A percentile compares a stretch with the other conserved stretches of the same genome.
Conservation (phyloP, 2,329 filamentous ascomycete genomes). For the Magnaporthiopsis incrustans region DNA sequence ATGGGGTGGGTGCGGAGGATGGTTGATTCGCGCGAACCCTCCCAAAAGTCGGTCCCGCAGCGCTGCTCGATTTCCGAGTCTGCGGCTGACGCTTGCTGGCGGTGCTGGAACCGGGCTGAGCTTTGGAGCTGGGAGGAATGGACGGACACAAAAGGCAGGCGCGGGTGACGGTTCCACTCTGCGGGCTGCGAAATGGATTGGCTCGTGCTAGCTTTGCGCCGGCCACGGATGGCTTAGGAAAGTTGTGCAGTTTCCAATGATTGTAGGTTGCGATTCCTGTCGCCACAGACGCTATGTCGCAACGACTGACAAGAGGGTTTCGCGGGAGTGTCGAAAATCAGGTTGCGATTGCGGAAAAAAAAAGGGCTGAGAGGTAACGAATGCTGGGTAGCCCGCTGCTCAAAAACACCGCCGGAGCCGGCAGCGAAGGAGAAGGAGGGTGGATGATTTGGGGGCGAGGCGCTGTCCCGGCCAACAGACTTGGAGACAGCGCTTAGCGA, state of each 20-base stretch:
- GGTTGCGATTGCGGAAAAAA: background rate
- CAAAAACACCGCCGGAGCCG: background rate
- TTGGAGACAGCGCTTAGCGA: constrained; percentile 1
- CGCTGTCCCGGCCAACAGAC: constrained; percentile 1
- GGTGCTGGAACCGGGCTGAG: background rate
- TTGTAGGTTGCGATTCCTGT: background rate
- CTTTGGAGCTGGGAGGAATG: background rate
- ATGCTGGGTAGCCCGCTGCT: background rate
- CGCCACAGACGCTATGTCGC: background rate
- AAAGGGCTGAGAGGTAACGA: background rate
- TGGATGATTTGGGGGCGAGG: constrained; percentile 2
- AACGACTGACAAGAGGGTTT: background rate
- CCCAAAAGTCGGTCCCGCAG: background rate
- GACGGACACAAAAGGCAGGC: background rate
- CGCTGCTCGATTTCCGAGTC: background rate
- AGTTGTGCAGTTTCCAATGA: background rate
- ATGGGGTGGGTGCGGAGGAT: background rate
- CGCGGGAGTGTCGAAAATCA: background rate
- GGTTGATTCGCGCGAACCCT: background rate
- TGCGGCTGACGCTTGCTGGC: background rate
- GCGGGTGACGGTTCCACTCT: background rate
- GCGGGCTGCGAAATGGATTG: background rate
- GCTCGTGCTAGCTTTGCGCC: background rate
- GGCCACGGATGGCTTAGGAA: too few species aligned
- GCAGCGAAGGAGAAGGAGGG: background rate